Conservation (phyloP, 163 green algal species). For the Chloromonas sp. region DNA sequence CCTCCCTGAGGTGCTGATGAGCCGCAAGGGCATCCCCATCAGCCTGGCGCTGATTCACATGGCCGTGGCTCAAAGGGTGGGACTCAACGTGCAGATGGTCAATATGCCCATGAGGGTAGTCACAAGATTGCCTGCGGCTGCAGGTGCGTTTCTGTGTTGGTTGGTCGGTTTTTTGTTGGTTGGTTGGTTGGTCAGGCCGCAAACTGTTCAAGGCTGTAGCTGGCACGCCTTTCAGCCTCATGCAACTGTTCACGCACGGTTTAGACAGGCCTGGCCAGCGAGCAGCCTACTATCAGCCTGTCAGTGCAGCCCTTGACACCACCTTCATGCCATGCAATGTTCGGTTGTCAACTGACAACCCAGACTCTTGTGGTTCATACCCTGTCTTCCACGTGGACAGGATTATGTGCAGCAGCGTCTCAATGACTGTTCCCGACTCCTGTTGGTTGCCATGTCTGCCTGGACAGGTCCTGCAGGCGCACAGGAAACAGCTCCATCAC, state of each 20-base stretch:
- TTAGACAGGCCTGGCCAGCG: too few relatives aligned
- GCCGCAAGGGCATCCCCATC: constrained; percentile 41
- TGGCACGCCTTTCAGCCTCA: too few relatives aligned
- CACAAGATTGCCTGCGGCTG: background rate
- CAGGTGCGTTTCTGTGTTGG: background rate
- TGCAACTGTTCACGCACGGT: too few relatives aligned
- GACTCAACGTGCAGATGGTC: constrained; percentile 31
- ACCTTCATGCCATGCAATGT: background rate
- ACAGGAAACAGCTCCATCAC: background rate
- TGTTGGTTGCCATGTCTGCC: too few relatives aligned
- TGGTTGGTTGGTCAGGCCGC: background rate
- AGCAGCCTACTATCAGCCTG: background rate
- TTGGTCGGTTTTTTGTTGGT: background rate
- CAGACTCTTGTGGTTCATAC: too few relatives aligned
- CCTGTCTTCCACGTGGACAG: too few relatives aligned
- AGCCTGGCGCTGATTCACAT: constrained; percentile 35
- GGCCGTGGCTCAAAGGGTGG: constrained; percentile 31
- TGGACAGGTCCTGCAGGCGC: too few relatives aligned
- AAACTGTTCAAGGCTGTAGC: too few relatives aligned
- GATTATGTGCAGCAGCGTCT: too few relatives aligned
- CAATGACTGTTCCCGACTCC: too few relatives aligned
- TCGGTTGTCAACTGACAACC: too few relatives aligned
- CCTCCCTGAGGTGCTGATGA: constrained; percentile 30
- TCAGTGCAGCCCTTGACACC: background rate
- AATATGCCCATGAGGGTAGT: constrained; percentile 50